Base-by-base conservation (phyloP, 306 rosid species). In the Morella rubra region DNA sequence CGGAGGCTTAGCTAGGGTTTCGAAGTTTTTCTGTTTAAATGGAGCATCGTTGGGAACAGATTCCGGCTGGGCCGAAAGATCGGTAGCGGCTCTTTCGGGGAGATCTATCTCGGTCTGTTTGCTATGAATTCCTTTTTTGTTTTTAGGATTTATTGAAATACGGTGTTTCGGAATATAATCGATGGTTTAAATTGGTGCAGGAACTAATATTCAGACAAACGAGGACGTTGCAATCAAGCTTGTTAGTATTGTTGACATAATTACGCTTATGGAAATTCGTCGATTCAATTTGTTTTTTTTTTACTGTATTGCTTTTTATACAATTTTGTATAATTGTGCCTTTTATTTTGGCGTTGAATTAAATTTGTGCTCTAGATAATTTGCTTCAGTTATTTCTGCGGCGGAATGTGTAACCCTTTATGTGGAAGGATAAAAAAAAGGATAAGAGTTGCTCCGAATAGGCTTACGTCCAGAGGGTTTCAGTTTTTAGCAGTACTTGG, bases 191-290 rank as follows among this genome's bases (percentile, higher is more conserved):
- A 74, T 79, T 78, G 83, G 3, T 87, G 82, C 83, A 94, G 98
- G 98, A 73, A 91, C 94, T 71, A 91, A 94, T 84, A 87, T 90
- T 74, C 98, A 90, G 79, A 91, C 97, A n/a, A 91, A 91, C 49
- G 97, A 94, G 72, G 98, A 94, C 83, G 97, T 94, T 74, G 98
- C 94, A 67, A 91, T 94, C 86, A 94, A 94, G 93, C 96, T 94
- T 62, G 98, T 94, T 77, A 87, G 98, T 89, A 60, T 76, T 80
- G 50, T 27, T 73, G 69, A 41, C 40, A 56, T 44, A 54, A 73
- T 73, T 27, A 16, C 0, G 8, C 42, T 50, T 72, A 72, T 76
- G 56, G 37, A 37, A 20, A 11, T 75, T 83, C 41, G 16, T 8
- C 37, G 64, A 4, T 8, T 51, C 51, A 44, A 59, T 50, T 20